These are phyloP conservation scores for Achlya hypogyna DNA, from an alignment of 352 stramenopile species.

Conservation along the genomic window DNA sequence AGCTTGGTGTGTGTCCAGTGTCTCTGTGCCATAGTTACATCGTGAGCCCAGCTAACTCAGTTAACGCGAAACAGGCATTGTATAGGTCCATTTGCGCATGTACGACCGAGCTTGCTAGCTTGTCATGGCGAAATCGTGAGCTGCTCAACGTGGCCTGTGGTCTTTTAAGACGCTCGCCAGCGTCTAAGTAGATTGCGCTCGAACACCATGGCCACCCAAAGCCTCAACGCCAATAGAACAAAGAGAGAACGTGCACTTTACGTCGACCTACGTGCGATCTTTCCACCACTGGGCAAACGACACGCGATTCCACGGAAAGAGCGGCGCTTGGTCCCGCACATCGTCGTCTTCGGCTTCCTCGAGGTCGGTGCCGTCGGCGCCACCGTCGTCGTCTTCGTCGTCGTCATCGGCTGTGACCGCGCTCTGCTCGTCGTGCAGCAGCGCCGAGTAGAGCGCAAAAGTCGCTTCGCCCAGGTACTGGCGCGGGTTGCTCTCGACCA, in stretches of 20 bases:
- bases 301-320: conserved; percentile 65
- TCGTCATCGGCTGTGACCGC: conserved; percentile 27
- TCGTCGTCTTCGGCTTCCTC: conserved; percentile 26
- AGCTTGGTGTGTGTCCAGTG: too few relatives aligned
- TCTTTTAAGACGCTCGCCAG: too few relatives aligned
- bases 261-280: conserved; percentile 24
- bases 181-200: too few relatives aligned
- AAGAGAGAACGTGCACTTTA: not conserved
- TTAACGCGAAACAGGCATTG: too few relatives aligned
- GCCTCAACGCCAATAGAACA: too few relatives aligned
- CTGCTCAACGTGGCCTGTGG: too few relatives aligned
- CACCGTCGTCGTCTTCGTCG: conserved; percentile 57
- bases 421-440: conserved; percentile 62
- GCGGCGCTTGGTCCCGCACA: conserved; percentile 25
- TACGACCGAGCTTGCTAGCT: too few relatives aligned
- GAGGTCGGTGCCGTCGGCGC: conserved; percentile 39
- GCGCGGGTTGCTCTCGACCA: conserved; percentile 80
- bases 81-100: too few relatives aligned
- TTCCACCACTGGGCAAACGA: conserved; percentile 76
- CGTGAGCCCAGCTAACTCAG: too few relatives aligned
- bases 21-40: too few relatives aligned
- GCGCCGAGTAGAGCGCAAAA: conserved; percentile 61
- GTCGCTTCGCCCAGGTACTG: conserved; percentile 85
- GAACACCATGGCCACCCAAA: too few relatives aligned
- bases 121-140: too few relatives aligned